Evolutionary conservation across 2,329 filamentous ascomycete genomes (phyloP).

Genomic region (Botrytis sinoallii): DNA sequence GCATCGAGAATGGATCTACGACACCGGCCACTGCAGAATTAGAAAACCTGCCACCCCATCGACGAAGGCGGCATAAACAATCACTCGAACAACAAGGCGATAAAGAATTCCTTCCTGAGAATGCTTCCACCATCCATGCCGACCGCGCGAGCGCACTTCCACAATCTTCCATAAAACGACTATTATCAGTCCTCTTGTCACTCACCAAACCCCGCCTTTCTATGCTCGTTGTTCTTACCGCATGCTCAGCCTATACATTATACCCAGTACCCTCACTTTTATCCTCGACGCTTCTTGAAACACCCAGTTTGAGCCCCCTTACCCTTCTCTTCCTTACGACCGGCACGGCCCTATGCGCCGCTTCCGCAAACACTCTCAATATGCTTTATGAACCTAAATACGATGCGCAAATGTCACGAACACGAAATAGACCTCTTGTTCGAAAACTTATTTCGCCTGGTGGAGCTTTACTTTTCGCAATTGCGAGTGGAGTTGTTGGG

Average conservation of each 20-base stretch:
- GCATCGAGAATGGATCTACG: neutral
- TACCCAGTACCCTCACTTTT: slow-evolving; percentile 91
- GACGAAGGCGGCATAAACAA: slow-evolving; percentile 34
- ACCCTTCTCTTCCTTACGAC: slow-evolving; percentile 89
- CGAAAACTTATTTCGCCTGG: slow-evolving; percentile 70
- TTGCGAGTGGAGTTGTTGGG: slow-evolving; percentile 67
- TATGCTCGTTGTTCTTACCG: slow-evolving; percentile 84
- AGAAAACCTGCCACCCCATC: slow-evolving; percentile 34
- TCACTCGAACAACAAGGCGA: slow-evolving; percentile 26
- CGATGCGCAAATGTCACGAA: slow-evolving; percentile 92
- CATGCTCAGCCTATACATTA: slow-evolving; percentile 86
- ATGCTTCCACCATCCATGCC: slow-evolving; percentile 56
- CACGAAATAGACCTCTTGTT: slow-evolving; percentile 84
- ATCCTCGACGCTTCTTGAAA: slow-evolving; percentile 58
- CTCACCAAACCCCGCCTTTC: slow-evolving; percentile 94
- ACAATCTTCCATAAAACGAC: slow-evolving; percentile 57
- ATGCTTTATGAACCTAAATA: slow-evolving; percentile 94
- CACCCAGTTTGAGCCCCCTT: slow-evolving; percentile 81
- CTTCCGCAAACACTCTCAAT: slow-evolving; percentile 89
- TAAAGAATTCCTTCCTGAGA: slow-evolving; percentile 42
- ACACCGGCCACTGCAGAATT: slow-evolving; percentile 11
- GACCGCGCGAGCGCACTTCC: slow-evolving; percentile 49
- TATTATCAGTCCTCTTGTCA: slow-evolving; percentile 77
- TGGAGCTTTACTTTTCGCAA: slow-evolving; percentile 73
- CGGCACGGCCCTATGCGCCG: slow-evolving; percentile 84